Conservation (phyloP, 2,329 filamentous ascomycete species). For the Alternaria conjuncta region DNA sequence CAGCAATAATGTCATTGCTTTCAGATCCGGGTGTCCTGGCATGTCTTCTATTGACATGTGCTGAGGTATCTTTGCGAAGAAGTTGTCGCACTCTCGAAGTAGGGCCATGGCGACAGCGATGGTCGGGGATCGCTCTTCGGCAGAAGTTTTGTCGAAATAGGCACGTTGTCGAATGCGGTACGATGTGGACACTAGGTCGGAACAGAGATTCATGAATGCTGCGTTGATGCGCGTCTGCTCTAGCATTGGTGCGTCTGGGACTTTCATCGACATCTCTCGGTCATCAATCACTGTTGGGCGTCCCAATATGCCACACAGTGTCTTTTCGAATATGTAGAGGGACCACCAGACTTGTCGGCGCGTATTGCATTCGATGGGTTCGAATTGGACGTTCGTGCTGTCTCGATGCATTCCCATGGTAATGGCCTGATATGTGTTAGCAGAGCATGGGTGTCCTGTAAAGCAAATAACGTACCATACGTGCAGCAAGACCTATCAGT, state of each 20-base stretch:
- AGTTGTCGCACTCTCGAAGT: constrained; percentile 29
- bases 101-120: constrained; percentile 24
- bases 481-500: constrained; percentile 50
- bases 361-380: constrained; percentile 37
- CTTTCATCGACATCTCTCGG: constrained; percentile 26
- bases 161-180: constrained; percentile 31
- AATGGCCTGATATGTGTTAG: constrained; percentile 40
- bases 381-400: constrained; percentile 47
- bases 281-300: constrained; percentile 37
- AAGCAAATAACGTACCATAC: constrained; percentile 37
- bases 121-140: constrained; percentile 27
- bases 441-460: background rate
- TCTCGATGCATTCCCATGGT: constrained; percentile 55
- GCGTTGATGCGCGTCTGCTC: constrained; percentile 25
- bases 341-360: constrained; percentile 37
- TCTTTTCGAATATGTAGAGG: constrained; percentile 35
- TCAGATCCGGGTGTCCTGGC: constrained; percentile 16
- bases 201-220: constrained; percentile 17
- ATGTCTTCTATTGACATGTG: constrained; percentile 16
- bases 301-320: constrained; percentile 33
- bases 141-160: constrained; percentile 28
- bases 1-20: constrained; percentile 22
- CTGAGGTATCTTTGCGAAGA: constrained; percentile 19
- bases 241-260: constrained; percentile 25
- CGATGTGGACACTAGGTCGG: constrained; percentile 22